Evolutionary conservation across 345 rosid genomes (phyloP).

Genomic region (Turritis glabra): DNA sequence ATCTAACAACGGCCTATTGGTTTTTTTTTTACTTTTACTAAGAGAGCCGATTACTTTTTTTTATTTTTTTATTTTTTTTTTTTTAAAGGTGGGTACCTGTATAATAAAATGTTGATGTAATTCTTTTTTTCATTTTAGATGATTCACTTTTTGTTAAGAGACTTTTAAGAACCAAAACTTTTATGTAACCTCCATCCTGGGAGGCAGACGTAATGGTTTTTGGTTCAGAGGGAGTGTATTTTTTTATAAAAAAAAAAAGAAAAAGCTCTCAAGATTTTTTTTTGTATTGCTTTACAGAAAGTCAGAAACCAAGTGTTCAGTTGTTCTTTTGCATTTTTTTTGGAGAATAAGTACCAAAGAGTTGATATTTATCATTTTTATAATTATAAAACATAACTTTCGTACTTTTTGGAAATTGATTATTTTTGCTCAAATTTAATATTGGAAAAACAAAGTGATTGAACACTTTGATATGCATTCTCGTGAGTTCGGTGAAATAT

Average conservation of each 20-base stretch:
- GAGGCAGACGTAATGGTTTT: no score
- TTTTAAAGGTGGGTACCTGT: no score
- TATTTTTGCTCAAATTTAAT: no score
- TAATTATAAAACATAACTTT: not conserved
- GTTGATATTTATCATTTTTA: not conserved
- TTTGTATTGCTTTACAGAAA: constrained; percentile 22
- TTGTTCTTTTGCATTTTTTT: constrained; percentile 8
- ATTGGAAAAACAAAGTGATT: no score
- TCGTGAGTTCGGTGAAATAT: constrained; percentile 35
- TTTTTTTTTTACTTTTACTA: not conserved
- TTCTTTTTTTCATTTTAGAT: not conserved
- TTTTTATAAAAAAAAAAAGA: no score
- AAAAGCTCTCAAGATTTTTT: no score
- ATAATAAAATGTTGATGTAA: not conserved
- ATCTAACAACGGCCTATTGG: not conserved
- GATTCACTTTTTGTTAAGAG: not conserved
- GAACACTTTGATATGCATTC: no score
- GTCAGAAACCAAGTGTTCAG: constrained; percentile 30
- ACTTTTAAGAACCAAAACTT: not conserved
- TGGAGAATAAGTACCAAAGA: constrained; percentile 19
- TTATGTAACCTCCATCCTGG: not conserved
- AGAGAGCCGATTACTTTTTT: not conserved
- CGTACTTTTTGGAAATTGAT: no score
- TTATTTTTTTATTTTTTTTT: no score
- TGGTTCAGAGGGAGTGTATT: no score